Base-by-base conservation (phyloP, 2,329 filamentous ascomycete genomes). In the Pseudogymnoascus sp. region DNA sequence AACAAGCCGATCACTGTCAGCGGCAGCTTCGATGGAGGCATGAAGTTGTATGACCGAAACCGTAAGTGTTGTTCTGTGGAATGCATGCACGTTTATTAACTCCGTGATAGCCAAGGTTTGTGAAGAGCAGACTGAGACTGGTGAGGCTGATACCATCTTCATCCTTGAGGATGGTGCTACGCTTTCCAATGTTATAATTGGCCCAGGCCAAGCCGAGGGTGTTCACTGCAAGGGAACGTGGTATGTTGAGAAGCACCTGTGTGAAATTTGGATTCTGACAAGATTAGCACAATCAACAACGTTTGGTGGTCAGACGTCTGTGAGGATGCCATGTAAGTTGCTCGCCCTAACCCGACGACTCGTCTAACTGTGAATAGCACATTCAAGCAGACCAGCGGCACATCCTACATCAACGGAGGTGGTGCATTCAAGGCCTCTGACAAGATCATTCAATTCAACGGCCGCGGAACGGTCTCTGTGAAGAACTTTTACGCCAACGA, bases 171-270 rank as follows among this genome's bases (percentile, higher is more conserved):
- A 77, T 61, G 80, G 81, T 29, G 81, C 76, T 35, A 80, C 75
- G 21, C 72, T 83, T 27, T 78, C 76, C 65, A 82, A 82, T 67
- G 80, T 79, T 69, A 81, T 83, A 68, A 82, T 82, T 61, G 80
- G 81, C 15, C 73, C 74, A 13, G 75, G 78, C 63, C 74, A 81
- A 64, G 74, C 76, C 29, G 80, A 81, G 70, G 80, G 76, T 60
- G 76, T 82, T 33, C 79, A 83, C 72, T 82, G 80, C 71, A 70
- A 76, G 61, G 79, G 78, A 33, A 71, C 75, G 17, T 81, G 79
- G 48, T 55, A 55, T 55, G 48, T 55, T 33, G n/a, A 5, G 4
- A 29, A 33, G 27, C 1, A 7, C 2, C 3, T 31, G 4, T 29
- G 29, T 13, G 29, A 35, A 35, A 35, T 5, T 33, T 35, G 59